Base-by-base conservation (phyloP, 2,329 filamentous ascomycete species). In the Neurospora sp. region DNA sequence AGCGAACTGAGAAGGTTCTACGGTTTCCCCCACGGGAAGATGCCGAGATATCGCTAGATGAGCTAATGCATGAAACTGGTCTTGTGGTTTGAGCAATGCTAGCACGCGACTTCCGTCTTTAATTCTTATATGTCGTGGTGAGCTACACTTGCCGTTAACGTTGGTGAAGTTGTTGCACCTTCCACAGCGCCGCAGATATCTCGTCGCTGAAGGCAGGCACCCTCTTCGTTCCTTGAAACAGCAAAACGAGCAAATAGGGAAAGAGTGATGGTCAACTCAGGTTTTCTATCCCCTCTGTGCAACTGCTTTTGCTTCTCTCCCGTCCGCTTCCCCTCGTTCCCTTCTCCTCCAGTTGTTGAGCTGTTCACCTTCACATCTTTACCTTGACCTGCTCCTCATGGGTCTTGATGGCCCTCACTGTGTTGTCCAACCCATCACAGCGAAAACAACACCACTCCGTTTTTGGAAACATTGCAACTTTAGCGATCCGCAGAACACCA, bases 1-100 rank as follows among this genome's bases (percentile, higher is more conserved):
- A 28, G 72, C 75, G 5, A 75, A 75, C 72, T 62, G 52, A 62
- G 23, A 10, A 7, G 2, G 23, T 5, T 17, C 9, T 8, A 33
- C 17, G 13, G 28, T 33, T 33, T 4, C 28, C 17, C 6, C 7
- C 13, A 11, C 1, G 23, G 23, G 11, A 52, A 4, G 15, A 17
- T 28, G 7, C 15, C 23, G 52, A 33, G 13, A 62, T 62, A 62
- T 62, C 8, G 1, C 19, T 58, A 58, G 52, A 58, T 33, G 23
- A 36, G 52, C 52, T 10, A 62, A 62, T 33, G 23, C 66, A 15
- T 70, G 40, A 33, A 67, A 33, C 68, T 52, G 23, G 58, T 69
- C 9, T 9, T 58, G 43, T 46, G 11, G 19, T 3, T 52, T 13
- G 43, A 23, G 19, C 43, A 52, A 52, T 52, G n/a, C 46, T 15